phyloP scores from a whole-genome alignment of 73 alveolate genomes.

The Halteria grandinella region DNA sequence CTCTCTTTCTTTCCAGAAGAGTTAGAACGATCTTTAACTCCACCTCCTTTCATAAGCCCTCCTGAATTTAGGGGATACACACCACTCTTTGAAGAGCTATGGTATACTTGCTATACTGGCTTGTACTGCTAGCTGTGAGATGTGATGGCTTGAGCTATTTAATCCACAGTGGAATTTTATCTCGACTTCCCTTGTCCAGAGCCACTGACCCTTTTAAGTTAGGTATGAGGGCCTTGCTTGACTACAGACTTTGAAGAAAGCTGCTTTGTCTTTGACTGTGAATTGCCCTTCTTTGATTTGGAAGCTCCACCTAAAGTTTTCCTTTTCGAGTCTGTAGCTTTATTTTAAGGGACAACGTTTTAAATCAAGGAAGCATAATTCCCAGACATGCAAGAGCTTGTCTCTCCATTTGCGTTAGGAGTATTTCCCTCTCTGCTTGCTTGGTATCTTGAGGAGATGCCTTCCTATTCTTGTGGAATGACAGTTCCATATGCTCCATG shows the following conservation, averaged over 20 bases:
- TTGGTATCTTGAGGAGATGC: not conserved
- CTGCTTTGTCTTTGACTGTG: not conserved
- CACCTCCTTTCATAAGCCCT: no score
- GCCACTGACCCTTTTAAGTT: not conserved
- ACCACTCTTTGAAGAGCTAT: no score
- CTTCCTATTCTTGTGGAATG: not conserved
- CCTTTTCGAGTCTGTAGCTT: not conserved
- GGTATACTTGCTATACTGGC: no score
- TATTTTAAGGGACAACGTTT: not conserved
- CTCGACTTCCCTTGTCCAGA: conserved; percentile 27
- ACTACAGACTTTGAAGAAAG: conserved; percentile 23
- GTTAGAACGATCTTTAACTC: no score
- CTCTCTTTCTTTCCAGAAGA: no score
- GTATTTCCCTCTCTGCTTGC: conserved; percentile 13
- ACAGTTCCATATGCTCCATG: not conserved
- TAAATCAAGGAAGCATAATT: conserved; percentile 11
- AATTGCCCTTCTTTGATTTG: not conserved
- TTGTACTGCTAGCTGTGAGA: no score
- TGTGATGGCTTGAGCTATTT: not conserved
- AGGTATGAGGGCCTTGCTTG: not conserved
- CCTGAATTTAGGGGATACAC: no score
- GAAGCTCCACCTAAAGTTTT: not conserved
- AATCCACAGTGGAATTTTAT: conserved; percentile 5
- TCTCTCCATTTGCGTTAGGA: conserved; percentile 38
- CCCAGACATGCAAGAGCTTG: conserved; percentile 32